Base-by-base conservation (phyloP, 352 stramenopile genomes). In the Globisporangium cylindrosporum region DNA sequence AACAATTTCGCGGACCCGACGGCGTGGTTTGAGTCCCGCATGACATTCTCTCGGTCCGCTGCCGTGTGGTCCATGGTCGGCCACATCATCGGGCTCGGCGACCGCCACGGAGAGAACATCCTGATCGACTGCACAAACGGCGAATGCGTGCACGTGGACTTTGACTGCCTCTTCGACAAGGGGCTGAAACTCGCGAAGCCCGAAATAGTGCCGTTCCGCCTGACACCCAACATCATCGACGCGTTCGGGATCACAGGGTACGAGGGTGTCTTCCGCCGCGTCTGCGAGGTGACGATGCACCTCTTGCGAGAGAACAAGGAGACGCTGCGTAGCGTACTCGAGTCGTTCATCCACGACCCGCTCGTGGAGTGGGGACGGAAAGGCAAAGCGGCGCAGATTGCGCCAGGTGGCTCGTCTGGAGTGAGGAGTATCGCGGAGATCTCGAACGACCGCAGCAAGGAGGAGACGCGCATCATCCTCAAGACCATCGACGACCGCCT, bases 111-210 rank as follows among this genome's bases (percentile, higher is more conserved):
- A 1, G 98, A 99, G 75, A 99, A 99, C 74, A 99, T 99, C 71
- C 77, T 99, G 15, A 96, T 99, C 43, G 97, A 99, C 76, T 98
- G 86, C 59, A 94, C 79, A 18, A 98, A 85, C 62, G 98, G 98
- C 48, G 98, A 99, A 81, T 99, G 96, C 68, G 97, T 99, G 12
- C 98, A 99, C 80, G 98, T 99, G 58, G 98, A 99, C 77, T 99
- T 99, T 82, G 97, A 99, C 76, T 99, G 98, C 72, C 90, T 99
- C 58, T 99, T 99, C 75, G 98, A 99, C 78, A 99, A 99, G 73
- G 98, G 97, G 6, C 82, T 99, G 5, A 91, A 94, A 69, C 81
- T 99, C 12, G 85, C 89, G 14, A 92, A 91, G 55, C 98, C 98
- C 4, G 98, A 99, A 81, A 97, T 99, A 58, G 98, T 99, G 51